A percentile compares a stretch with the other conserved stretches of the same genome.
phyloP scores from a whole-genome alignment of 495 filamentous ascomycete species.

The Bombardia bombarda region DNA sequence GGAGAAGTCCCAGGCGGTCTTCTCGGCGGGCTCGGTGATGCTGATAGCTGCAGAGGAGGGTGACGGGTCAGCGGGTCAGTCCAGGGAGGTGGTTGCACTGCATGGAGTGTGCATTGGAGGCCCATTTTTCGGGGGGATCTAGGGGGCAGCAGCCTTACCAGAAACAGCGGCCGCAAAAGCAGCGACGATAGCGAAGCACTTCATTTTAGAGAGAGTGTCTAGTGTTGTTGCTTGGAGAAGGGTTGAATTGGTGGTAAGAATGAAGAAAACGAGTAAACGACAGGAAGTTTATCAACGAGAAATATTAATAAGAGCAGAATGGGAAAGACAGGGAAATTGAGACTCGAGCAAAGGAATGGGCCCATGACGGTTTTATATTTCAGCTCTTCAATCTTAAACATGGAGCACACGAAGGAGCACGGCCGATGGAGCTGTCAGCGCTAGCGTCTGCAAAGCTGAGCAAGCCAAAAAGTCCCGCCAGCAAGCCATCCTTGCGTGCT shows the following conservation, averaged over 20 bases:
- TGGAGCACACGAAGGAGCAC: background rate
- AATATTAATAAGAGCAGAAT: background rate
- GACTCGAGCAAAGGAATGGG: background rate
- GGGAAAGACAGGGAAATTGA: background rate
- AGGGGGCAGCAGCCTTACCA: background rate
- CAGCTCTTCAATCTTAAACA: background rate
- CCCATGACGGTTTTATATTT: background rate
- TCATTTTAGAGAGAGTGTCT: constrained; percentile 4
- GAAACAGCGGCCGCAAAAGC: constrained; percentile 8
- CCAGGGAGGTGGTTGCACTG: background rate
- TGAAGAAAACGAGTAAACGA: background rate
- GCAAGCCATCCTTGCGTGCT: no score
- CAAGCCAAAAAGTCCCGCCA: no score
- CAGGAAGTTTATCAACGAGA: background rate
- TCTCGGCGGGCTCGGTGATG: constrained; percentile 1
- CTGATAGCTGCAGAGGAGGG: constrained; percentile 1
- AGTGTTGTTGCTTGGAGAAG: no score
- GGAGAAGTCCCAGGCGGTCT: constrained; percentile 8
- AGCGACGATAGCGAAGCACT: constrained; percentile 6
- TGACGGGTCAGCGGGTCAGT: background rate
- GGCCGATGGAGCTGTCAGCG: background rate
- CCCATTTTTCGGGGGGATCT: background rate
- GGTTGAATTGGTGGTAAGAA: background rate
- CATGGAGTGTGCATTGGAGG: no score
- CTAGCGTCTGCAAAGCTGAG: background rate